Base-by-base conservation (phyloP, 139 green algal species). In the Haematococcus lacustris region DNA sequence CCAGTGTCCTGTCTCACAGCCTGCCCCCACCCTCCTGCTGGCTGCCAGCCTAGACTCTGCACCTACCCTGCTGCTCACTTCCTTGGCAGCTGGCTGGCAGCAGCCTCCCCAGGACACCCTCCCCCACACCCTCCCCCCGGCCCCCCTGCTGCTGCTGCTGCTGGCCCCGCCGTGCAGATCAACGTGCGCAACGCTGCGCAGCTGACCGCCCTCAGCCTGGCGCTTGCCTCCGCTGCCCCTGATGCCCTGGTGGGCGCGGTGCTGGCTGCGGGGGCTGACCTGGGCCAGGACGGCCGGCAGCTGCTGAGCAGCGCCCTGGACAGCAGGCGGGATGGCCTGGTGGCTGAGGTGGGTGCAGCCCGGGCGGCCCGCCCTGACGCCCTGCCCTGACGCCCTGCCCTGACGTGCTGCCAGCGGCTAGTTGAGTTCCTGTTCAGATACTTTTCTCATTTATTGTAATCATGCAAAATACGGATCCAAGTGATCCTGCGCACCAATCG, bases 341-440 rank as follows among this genome's bases (percentile, higher is more conserved):
- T 64, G 53, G 53, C 53, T 35, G 53, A 64, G 53, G 53, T 64
- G 53, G 33, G 53, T n/a, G n/a, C n/a, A n/a, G n/a, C n/a, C n/a
- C n/a, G n/a, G n/a, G n/a, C n/a, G n/a, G n/a, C n/a, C n/a, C n/a
- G n/a, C n/a, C n/a, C n/a, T n/a, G n/a, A n/a, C n/a, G n/a, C n/a
- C n/a, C n/a, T n/a, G n/a, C n/a, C n/a, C n/a, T n/a, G n/a, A n/a
- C n/a, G n/a, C n/a, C n/a, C n/a, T n/a, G n/a, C n/a, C 13, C 47
- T 57, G 47, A 21, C 13, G 21, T 57, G 47, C 47, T 57, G 47
- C 47, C 21, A 28, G 47, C 13, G 47, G 47, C 47, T 57, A 21
- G 47, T 57, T 13, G 21, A 13, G 21, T 57, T 57, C 47, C 21
- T 57, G 21, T 21, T 21, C 13, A 57, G 47, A 57, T 57, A 21